Conservation (phyloP, 305 asterid species). For the Striga hermonthica region DNA sequence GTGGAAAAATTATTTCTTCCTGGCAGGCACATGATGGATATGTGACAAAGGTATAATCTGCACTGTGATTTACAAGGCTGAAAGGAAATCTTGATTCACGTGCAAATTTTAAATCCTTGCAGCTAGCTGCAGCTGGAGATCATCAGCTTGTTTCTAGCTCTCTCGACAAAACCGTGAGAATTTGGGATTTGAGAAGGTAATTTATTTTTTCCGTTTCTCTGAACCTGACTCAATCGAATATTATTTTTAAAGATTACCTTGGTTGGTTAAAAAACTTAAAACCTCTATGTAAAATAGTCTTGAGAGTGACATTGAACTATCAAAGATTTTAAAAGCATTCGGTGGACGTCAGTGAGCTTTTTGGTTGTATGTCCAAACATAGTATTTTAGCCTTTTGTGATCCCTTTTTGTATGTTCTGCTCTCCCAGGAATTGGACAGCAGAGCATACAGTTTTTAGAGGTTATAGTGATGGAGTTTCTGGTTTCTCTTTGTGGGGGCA, state of each 20-base stretch:
- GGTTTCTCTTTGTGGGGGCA: constrained; percentile 93
- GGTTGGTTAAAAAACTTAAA: too few relatives aligned
- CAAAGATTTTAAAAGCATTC: neutral
- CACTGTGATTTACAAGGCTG: constrained; percentile 22
- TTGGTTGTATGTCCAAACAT: constrained; percentile 9
- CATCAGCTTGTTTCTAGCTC: constrained; percentile 90
- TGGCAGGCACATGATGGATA: constrained; percentile 99
- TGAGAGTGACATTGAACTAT: neutral
- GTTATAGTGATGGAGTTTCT: constrained; percentile 79
- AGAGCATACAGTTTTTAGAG: constrained; percentile 59
- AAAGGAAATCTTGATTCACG: constrained; percentile 24
- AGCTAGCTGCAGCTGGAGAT: constrained; percentile 79
- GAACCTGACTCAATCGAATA: neutral
- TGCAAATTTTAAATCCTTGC: constrained; percentile 39
- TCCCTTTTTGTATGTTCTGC: constrained; percentile 25
- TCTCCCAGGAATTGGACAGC: constrained; percentile 71
- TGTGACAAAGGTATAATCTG: constrained; percentile 76
- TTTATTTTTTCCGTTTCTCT: constrained; percentile 12
- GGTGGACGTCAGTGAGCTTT: neutral
- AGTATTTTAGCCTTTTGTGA: constrained; percentile 26
- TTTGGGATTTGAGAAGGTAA: constrained; percentile 99
- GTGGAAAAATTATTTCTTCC: constrained; percentile 74
- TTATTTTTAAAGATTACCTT: too few relatives aligned
- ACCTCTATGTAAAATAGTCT: neutral
- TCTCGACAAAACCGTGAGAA: constrained; percentile 74